Conservation (phyloP, 2,329 filamentous ascomycete genomes). For the Talaromyces sp. region DNA sequence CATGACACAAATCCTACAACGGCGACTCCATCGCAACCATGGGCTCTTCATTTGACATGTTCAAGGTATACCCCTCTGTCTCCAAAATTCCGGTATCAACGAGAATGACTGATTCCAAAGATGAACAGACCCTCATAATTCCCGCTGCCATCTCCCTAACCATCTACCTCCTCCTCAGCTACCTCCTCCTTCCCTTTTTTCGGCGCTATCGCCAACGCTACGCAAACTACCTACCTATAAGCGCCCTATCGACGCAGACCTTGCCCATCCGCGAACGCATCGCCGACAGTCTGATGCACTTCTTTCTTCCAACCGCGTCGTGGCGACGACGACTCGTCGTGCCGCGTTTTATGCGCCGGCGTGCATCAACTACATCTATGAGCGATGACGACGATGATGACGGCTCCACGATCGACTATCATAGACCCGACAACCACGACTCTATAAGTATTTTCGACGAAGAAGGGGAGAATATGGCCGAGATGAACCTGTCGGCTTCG, state of each 20-base stretch:
- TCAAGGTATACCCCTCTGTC: slow-evolving; percentile 20
- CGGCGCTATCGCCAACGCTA: slow-evolving; percentile 67
- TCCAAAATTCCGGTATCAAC: not conserved
- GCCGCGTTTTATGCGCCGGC: not conserved
- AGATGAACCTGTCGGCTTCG: slow-evolving; percentile 52
- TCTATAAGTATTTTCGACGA: slow-evolving; percentile 59
- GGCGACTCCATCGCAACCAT: slow-evolving; percentile 1
- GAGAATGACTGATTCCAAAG: not conserved
- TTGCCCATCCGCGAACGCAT: slow-evolving; percentile 52
- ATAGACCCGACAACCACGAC: slow-evolving; percentile 45
- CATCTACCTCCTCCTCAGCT: slow-evolving; percentile 64
- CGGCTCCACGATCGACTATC: slow-evolving; percentile 8
- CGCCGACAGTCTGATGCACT: slow-evolving; percentile 40
- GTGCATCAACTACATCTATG: not conserved
- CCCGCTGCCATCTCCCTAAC: slow-evolving; percentile 67
- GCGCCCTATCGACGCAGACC: slow-evolving; percentile 51
- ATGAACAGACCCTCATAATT: slow-evolving; percentile 61
- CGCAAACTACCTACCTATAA: slow-evolving; percentile 68
- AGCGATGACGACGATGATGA: slow-evolving; percentile 22
- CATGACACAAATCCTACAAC: not conserved
- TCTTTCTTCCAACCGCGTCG: slow-evolving; percentile 44
- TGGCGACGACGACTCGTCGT: slow-evolving; percentile 40
- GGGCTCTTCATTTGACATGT: slow-evolving; percentile 16
- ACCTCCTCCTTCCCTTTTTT: slow-evolving; percentile 64
- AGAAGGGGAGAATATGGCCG: slow-evolving; percentile 54